Base-by-base conservation (phyloP, 1,284 basidiomycete genomes). In the Ustilago tritici region DNA sequence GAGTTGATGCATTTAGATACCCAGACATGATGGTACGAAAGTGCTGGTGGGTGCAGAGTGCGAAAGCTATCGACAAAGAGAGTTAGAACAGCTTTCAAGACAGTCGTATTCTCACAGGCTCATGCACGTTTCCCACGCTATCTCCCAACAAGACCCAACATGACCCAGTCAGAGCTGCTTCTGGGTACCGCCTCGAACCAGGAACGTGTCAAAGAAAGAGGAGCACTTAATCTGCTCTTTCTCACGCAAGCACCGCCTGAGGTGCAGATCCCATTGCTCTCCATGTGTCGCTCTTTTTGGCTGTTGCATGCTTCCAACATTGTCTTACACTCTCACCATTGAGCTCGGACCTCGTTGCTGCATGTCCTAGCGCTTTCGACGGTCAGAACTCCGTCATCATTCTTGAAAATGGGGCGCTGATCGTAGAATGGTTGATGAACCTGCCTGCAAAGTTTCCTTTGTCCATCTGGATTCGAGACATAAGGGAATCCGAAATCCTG, bases 71-170 rank as follows among this genome's bases (percentile, higher is more conserved):
- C 23, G 23, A 28, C 23, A 28, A 28, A 28, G 23, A 28, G 3
- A 28, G 23, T 23, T 28, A 28, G 23, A 28, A 15, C 23, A 50
- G 49, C 28, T 50, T 12, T 50, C 23, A 12, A 11, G 9, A 14
- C 8, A 32, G 9, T 50, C 9, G 31, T 50, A 17, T 50, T 50
- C 49, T 50, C 49, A 50, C 31, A 28, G 49, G 49, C 49, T 50
- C 49, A 28, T 31, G 49, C 49, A 32, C 28, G 28, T 50, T 50
- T 50, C 49, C 49, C 49, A 50, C 49, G 31, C 49, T 50, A 50
- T 32, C 28, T 46, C 43, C 43, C 23, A 28, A 28, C 23, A 28
- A 28, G 23, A 28, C 23, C 3, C 23, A 9, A 7, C 3, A 46
- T 8, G 43, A 19, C 7, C 43, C 19, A 19, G 43, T 19, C 43